phyloP scores from a whole-genome alignment of 2,329 filamentous ascomycete genomes.

The Penicillium oxalicum region DNA sequence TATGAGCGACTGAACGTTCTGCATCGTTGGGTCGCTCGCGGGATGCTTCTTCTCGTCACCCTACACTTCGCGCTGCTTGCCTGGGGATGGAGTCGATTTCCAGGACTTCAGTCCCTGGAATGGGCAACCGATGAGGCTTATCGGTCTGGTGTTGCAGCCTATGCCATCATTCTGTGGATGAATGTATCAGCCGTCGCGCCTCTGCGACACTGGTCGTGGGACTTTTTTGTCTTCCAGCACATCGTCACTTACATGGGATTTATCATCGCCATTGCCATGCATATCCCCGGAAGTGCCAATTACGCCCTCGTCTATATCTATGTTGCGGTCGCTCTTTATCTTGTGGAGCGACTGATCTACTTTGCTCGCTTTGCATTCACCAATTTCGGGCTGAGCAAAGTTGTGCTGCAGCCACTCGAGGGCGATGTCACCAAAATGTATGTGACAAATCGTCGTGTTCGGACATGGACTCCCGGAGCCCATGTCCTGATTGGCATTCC shows the following conservation, averaged over 20 bases:
- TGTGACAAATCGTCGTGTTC: slow-evolving; percentile 30
- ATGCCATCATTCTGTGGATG: slow-evolving; percentile 7
- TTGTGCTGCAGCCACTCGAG: slow-evolving; percentile 23
- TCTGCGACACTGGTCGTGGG: slow-evolving; percentile 7
- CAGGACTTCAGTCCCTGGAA: not conserved
- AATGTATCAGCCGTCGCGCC: slow-evolving; percentile 5
- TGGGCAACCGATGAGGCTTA: slow-evolving; percentile 2
- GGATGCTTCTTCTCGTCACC: slow-evolving; percentile 24
- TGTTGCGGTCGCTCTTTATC: slow-evolving; percentile 5
- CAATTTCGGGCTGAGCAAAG: slow-evolving; percentile 23
- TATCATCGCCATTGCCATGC: slow-evolving; percentile 30
- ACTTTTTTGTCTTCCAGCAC: slow-evolving; percentile 31
- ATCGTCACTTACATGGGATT: slow-evolving; percentile 35
- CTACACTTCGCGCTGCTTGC: slow-evolving; percentile 17
- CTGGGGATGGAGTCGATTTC: slow-evolving; percentile 2
- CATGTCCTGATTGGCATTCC: slow-evolving; percentile 9
- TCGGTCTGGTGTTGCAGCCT: slow-evolving; percentile 2
- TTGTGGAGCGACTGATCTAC: slow-evolving; percentile 15
- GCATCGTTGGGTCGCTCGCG: slow-evolving; percentile 33
- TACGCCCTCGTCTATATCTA: slow-evolving; percentile 6
- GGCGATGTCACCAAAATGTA: slow-evolving; percentile 35
- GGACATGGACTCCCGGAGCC: slow-evolving; percentile 28
- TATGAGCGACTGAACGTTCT: slow-evolving; percentile 32
- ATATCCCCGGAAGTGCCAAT: not conserved
- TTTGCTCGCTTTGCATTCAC: slow-evolving; percentile 20